Conservation (phyloP, 169 alveolate species). For the Eimeria falciformis region DNA sequence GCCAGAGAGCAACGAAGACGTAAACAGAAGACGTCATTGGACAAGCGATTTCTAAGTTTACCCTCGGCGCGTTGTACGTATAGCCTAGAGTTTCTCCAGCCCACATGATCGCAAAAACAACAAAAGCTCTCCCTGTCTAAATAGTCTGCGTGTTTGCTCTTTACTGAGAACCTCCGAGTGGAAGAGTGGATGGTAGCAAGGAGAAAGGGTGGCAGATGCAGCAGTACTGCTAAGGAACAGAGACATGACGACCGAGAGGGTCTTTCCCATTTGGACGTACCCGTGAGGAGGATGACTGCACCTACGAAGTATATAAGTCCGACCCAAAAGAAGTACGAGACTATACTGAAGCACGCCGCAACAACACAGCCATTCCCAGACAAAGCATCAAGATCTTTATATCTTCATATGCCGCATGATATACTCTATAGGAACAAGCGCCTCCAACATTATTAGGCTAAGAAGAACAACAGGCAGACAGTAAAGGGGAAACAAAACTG, state of each 20-base stretch:
- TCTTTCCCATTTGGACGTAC: not conserved
- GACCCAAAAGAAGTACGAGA: conserved; percentile 83
- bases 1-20: conserved; percentile 77
- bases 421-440: too few species aligned
- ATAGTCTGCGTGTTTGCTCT: not conserved
- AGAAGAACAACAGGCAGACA: too few species aligned
- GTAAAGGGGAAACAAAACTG: too few species aligned
- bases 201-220: not conserved
- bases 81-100: conserved; percentile 26
- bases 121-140: too few species aligned
- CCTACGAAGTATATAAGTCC: conserved; percentile 79
- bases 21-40: conserved; percentile 76
- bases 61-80: conserved; percentile 78
- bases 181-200: not conserved
- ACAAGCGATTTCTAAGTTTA: conserved; percentile 77
- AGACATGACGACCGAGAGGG: too few species aligned
- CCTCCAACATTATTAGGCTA: too few species aligned
- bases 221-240: too few species aligned
- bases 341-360: conserved; percentile 59
- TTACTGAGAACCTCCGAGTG: not conserved
- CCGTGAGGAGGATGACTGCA: conserved; percentile 75
- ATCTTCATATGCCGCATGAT: too few species aligned
- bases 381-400: too few species aligned
- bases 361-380: too few species aligned
- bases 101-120: not conserved